These are phyloP conservation scores for Kernera saxatilis DNA, from an alignment of 345 rosid species.

Conservation along the genomic window DNA sequence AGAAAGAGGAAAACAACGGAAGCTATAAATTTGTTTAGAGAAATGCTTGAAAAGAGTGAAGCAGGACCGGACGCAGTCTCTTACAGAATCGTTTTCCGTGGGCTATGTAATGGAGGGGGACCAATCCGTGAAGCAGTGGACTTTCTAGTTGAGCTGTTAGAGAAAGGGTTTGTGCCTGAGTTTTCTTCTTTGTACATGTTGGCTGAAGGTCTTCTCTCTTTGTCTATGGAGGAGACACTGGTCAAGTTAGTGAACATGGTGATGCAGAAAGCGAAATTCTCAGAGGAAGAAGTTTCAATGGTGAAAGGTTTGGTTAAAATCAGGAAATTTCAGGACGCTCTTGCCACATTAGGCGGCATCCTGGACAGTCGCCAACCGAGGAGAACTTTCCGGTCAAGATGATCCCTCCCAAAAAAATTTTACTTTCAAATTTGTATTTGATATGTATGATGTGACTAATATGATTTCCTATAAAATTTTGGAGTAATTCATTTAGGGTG, in stretches of 20 bases:
- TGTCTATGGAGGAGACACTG: constrained; percentile 66
- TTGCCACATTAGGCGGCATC: constrained; percentile 56
- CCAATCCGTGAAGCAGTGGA: constrained; percentile 82
- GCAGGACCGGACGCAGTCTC: constrained; percentile 57
- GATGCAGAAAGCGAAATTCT: constrained; percentile 63
- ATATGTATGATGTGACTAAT: not conserved
- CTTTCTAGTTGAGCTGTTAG: constrained; percentile 64
- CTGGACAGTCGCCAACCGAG: constrained; percentile 40
- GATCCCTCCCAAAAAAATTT: not conserved
- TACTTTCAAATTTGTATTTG: not conserved
- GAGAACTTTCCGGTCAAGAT: constrained; percentile 39
- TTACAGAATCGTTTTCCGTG: constrained; percentile 62
- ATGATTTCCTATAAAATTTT: not conserved
- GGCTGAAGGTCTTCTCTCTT: constrained; percentile 75
- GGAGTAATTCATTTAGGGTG: not conserved
- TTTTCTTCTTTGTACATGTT: constrained; percentile 69
- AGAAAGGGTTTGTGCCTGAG: constrained; percentile 67
- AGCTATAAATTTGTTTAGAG: constrained; percentile 77
- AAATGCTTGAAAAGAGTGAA: constrained; percentile 58
- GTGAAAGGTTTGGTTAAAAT: constrained; percentile 68
- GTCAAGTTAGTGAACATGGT: constrained; percentile 52
- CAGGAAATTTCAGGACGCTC: constrained; percentile 64
- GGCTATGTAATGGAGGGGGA: constrained; percentile 72
- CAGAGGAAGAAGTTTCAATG: constrained; percentile 53
- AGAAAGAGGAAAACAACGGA: constrained; percentile 54